phyloP scores from a whole-genome alignment of 495 filamentous ascomycete genomes.

The Penicillium diatomitis region DNA sequence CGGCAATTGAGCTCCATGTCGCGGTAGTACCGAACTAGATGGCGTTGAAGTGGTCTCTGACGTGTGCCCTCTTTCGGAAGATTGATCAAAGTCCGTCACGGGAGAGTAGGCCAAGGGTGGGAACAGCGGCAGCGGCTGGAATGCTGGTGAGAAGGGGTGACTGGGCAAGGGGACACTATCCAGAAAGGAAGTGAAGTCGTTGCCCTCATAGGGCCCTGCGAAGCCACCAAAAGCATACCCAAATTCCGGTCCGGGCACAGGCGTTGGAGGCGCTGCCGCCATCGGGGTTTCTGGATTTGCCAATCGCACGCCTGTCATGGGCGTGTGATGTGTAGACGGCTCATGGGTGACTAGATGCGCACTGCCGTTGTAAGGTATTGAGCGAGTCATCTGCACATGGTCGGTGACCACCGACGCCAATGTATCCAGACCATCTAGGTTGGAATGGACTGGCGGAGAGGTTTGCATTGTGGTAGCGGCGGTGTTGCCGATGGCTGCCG shows the following conservation, averaged over 20 bases:
- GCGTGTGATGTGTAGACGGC: constrained; percentile 8
- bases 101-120: constrained; percentile 26
- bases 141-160: constrained; percentile 31
- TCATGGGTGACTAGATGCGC: constrained; percentile 4
- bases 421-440: constrained; percentile 24
- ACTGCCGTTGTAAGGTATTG: constrained; percentile 1
- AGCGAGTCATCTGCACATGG: constrained; percentile 10
- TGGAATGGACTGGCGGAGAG: constrained; percentile 14
- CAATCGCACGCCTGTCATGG: constrained; percentile 7
- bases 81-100: constrained; percentile 20
- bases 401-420: constrained; percentile 27
- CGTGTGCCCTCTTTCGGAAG: constrained; percentile 10
- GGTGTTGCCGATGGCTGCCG: no score
- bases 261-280: constrained; percentile 11
- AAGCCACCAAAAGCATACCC: constrained; percentile 20
- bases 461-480: neutral
- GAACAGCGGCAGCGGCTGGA: constrained; percentile 32
- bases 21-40: constrained; percentile 28
- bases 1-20: constrained; percentile 31
- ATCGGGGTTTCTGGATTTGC: constrained; percentile 6
- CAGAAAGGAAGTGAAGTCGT: constrained; percentile 35
- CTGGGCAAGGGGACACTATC: constrained; percentile 33
- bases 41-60: constrained; percentile 17
- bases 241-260: constrained; percentile 15
- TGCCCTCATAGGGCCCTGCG: constrained; percentile 18